Base-by-base conservation (phyloP, 2,329 filamentous ascomycete genomes). In the Verruconis gallopava region DNA sequence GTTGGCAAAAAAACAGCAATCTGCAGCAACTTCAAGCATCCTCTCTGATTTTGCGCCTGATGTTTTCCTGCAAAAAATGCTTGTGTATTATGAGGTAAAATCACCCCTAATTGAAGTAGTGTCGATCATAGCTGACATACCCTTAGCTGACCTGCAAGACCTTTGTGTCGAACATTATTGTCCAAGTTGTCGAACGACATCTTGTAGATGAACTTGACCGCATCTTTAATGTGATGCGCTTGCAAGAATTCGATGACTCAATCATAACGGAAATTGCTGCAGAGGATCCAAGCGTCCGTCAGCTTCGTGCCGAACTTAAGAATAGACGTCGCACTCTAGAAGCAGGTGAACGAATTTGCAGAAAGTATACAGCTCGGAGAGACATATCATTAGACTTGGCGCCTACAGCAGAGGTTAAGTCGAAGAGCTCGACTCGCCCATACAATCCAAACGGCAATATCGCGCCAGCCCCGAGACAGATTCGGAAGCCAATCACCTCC, bases 171-270 rank as follows among this genome's bases (percentile, higher is more conserved):
- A 44, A 40, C 20, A 22, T 46, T 36, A 46, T 41, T 5, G 37
- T 39, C 22, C 44, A 46, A 34, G 44, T 46, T 22, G 20, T 46
- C 21, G 44, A 46, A 15, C 44, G 44, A 15, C 44, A 46, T 19
- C 36, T 46, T 11, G 39, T 44, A 4, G 42, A 44, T 21, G 37
- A 40, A 18, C 17, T 44, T 5, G 42, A 44, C n/a, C 15, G 37
- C 22, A 32, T 44, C 25, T 44, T 44, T 20, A 22, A 28, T 11
- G 30, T 39, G 25, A 36, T 20, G 18, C 42, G 42, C 14, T 25
- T 44, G 9, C 15, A 30, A 14, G 37, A 40, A 4, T 13, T 44
- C n/a, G 36, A 39, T 28, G 42, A 44, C 36, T 36, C 12, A 14
- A 21, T 35, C 20, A 28, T 43, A 9, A 38, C 38, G 14, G 41